Conservation (phyloP, 2,329 filamentous ascomycete species). For the Aspergillus tubingensis region DNA sequence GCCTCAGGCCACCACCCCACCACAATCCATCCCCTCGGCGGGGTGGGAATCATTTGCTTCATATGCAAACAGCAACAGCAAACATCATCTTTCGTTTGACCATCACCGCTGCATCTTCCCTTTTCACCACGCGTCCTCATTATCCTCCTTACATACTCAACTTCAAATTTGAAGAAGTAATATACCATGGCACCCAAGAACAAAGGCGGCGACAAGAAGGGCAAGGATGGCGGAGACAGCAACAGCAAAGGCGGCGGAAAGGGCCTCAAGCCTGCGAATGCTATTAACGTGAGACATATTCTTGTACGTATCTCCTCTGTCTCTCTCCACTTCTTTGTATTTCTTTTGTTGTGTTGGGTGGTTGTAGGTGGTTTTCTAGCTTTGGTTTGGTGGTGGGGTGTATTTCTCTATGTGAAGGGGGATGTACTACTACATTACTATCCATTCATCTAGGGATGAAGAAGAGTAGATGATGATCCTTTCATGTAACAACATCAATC, state of each 20-base stretch:
- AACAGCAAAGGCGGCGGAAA: conserved; percentile 24
- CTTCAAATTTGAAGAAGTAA: too few species aligned
- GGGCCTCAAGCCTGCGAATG: conserved; percentile 58
- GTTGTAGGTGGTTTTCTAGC: neutral
- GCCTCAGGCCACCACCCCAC: too few species aligned
- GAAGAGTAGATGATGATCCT: too few species aligned
- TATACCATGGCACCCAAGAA: conserved; percentile 45
- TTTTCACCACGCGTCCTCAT: too few species aligned
- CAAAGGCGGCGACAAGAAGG: conserved; percentile 41
- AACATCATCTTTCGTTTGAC: neutral
- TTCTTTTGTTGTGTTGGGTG: neutral
- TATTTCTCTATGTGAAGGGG: too few species aligned
- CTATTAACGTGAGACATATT: conserved; percentile 68
- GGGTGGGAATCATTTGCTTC: too few species aligned
- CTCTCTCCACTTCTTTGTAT: conserved; percentile 1
- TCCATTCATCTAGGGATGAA: too few species aligned
- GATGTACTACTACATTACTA: too few species aligned
- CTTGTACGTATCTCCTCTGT: conserved; percentile 44
- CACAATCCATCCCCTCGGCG: too few species aligned
- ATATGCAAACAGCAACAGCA: neutral
- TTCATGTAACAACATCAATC: too few species aligned
- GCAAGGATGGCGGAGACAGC: too few species aligned
- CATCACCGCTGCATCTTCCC: neutral
- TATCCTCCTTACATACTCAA: too few species aligned
- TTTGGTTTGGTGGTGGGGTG: neutral